These are phyloP conservation scores for Suillus decipiens DNA, from an alignment of 768 basidiomycete genomes.

Conservation along the genomic window DNA sequence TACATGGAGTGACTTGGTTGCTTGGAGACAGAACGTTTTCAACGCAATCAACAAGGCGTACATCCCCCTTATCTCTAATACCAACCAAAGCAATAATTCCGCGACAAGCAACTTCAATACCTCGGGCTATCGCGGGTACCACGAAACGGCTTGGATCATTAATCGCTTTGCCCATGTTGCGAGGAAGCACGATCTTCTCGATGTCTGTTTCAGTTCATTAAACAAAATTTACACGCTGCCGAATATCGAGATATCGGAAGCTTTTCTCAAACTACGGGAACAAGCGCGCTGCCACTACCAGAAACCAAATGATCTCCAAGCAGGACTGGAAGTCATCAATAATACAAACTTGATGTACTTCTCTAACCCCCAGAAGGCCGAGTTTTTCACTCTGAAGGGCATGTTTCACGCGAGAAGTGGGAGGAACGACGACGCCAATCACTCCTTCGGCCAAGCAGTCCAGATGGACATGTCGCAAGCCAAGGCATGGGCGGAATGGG, in stretches of 20 bases:
- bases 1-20: constrained; percentile 98
- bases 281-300: constrained; percentile 99
- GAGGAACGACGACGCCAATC: constrained; percentile 86
- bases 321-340: constrained; percentile 97
- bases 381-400: constrained; percentile 97
- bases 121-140: constrained; percentile 93
- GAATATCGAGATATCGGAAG: constrained; percentile 99
- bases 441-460: constrained; percentile 92
- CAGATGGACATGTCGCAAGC: constrained; percentile 94
- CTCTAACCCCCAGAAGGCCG: constrained; percentile 90
- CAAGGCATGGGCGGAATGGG: constrained; percentile 99
- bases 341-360: constrained; percentile 99
- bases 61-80: constrained; percentile 78
- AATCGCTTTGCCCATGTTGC: constrained; percentile 99
- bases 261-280: constrained; percentile 97
- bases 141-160: constrained; percentile 99
- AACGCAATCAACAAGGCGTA: constrained; percentile 95
- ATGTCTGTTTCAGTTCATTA: constrained; percentile 92
- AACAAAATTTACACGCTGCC: constrained; percentile 98
- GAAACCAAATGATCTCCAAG: constrained; percentile 88
- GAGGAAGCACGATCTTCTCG: constrained; percentile 92
- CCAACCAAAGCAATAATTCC: constrained; percentile 51
- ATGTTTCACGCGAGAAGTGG: constrained; percentile 94
- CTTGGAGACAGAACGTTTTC: constrained; percentile 99
- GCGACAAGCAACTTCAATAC: constrained; percentile 68